Conservation (phyloP, 768 basidiomycete genomes). For the Leccinum rimulosum region DNA sequence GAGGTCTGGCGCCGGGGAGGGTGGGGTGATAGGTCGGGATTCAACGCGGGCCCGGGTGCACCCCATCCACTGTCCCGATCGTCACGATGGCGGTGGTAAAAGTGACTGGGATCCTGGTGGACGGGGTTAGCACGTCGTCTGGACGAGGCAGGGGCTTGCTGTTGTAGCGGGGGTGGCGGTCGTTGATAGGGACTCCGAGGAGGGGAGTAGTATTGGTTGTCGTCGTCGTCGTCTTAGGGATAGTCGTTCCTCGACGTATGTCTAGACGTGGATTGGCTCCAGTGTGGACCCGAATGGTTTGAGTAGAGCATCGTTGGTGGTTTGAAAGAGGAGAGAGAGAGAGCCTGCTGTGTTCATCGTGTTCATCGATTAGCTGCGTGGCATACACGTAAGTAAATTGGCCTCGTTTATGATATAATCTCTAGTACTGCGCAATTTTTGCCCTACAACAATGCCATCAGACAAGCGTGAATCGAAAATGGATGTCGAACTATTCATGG, state of each 20-base stretch:
- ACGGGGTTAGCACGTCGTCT: constrained; percentile 18
- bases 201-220: constrained; percentile 15
- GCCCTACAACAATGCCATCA: too few species aligned
- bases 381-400: too few species aligned
- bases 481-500: too few species aligned
- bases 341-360: not conserved
- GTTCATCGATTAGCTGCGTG: constrained; percentile 7
- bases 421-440: too few species aligned
- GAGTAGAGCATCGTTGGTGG: constrained; percentile 4
- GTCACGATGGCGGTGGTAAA: constrained; percentile 22
- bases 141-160: constrained; percentile 3
- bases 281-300: not conserved
- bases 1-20: constrained; percentile 20
- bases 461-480: too few species aligned
- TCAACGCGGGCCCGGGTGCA: not conserved
- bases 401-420: too few species aligned
- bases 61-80: constrained; percentile 18
- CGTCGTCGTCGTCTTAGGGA: constrained; percentile 12
- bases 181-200: constrained; percentile 8
- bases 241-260: constrained; percentile 8
- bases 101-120: constrained; percentile 11
- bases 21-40: constrained; percentile 15
- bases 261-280: not conserved
- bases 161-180: not conserved
- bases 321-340: not conserved